Conservation (phyloP, 1,284 basidiomycete species). For the Pseudozyma thailandica region DNA sequence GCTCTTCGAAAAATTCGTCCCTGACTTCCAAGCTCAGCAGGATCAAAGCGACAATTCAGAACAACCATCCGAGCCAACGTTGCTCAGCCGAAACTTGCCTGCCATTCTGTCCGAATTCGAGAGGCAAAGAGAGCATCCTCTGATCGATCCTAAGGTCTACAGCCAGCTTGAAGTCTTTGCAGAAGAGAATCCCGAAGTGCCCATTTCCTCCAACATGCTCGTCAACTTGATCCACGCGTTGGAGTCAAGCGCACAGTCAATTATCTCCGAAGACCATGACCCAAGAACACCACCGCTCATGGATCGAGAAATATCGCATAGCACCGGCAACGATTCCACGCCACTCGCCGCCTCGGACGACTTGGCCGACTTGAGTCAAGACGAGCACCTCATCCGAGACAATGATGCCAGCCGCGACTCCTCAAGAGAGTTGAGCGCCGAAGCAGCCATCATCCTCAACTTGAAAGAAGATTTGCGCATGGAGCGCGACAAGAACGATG, state of each 20-base stretch:
- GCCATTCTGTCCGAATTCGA: slow-evolving; percentile 46
- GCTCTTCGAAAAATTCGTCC: slow-evolving; percentile 40
- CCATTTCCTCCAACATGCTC: slow-evolving; percentile 42
- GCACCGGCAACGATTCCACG: slow-evolving; percentile 38
- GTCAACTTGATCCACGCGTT: slow-evolving; percentile 43
- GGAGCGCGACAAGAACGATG: slow-evolving; percentile 43
- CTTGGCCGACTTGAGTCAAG: slow-evolving; percentile 21
- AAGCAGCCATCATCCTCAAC: slow-evolving; percentile 32
- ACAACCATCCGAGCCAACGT: slow-evolving; percentile 16
- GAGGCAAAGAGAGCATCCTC: slow-evolving; percentile 28
- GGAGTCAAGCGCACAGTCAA: slow-evolving; percentile 36
- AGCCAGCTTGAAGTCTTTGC: slow-evolving; percentile 37
- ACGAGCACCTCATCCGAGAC: slow-evolving; percentile 36
- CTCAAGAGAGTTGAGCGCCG: slow-evolving; percentile 32
- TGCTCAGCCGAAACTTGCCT: slow-evolving; percentile 42
- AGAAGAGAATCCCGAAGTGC: slow-evolving; percentile 38
- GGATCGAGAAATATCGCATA: slow-evolving; percentile 25
- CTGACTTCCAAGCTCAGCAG: slow-evolving; percentile 27
- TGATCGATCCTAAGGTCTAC: slow-evolving; percentile 40
- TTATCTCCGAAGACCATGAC: slow-evolving; percentile 19
- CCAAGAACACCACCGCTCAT: slow-evolving; percentile 23
- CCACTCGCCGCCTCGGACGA: slow-evolving; percentile 25
- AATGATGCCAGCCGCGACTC: slow-evolving; percentile 33
- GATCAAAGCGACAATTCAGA: slow-evolving; percentile 11
- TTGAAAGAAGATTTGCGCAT: slow-evolving; percentile 47